phyloP scores from a whole-genome alignment of 148 eudicot genomes.

The Beta vulgaris region DNA sequence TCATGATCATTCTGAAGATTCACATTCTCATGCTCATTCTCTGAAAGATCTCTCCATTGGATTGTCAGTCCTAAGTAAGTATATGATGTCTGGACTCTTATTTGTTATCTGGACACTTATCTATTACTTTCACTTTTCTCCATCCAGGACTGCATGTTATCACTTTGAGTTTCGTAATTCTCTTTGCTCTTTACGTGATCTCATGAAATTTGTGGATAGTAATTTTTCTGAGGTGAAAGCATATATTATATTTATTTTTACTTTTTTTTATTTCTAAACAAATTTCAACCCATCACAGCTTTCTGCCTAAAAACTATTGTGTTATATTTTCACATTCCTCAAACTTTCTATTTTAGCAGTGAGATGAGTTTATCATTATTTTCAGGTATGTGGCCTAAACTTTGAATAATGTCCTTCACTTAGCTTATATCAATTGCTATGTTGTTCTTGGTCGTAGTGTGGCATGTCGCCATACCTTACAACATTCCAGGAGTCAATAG shows the following conservation, averaged over 20 bases:
- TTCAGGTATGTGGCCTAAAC: background rate
- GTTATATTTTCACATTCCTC: background rate
- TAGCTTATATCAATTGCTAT: background rate
- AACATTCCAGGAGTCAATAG: background rate
- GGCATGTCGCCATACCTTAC: background rate
- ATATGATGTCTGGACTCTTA: too few species aligned
- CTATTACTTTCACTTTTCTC: background rate
- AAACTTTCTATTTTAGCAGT: background rate
- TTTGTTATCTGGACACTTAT: too few species aligned
- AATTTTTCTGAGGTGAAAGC: background rate
- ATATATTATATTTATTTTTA: too few species aligned
- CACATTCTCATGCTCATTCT: conserved; percentile 67
- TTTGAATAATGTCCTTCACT: background rate
- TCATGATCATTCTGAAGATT: conserved; percentile 41
- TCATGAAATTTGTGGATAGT: background rate
- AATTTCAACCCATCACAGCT: background rate
- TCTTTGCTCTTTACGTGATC: background rate
- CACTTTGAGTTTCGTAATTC: background rate
- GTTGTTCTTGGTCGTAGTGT: background rate
- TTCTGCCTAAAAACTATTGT: background rate
- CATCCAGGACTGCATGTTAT: background rate
- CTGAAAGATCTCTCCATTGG: conserved; percentile 89
- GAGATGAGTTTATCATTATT: background rate
- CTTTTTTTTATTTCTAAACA: too few species aligned
- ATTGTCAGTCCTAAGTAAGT: conserved; percentile 73